Percentiles rank a stretch among this genome's conserved stretches.
phyloP scores from a whole-genome alignment of 306 rosid species.

The Glycine latifolia region DNA sequence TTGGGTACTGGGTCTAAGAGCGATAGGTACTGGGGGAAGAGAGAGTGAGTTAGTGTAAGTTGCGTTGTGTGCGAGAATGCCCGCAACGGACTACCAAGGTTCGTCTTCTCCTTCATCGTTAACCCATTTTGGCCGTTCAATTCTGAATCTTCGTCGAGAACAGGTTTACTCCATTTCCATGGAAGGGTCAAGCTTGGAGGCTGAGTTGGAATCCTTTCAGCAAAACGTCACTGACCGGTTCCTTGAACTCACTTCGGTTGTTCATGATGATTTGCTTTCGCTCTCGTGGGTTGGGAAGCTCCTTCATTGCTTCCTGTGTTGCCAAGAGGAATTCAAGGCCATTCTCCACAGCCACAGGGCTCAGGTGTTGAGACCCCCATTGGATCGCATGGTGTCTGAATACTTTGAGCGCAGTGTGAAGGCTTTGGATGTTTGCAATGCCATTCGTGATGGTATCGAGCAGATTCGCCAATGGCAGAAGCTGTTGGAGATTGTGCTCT shows the following conservation, averaged over 20 bases:
- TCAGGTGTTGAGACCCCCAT: slow-evolving; percentile 51
- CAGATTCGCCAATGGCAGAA: slow-evolving; percentile 88
- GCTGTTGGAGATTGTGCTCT: slow-evolving; percentile 76
- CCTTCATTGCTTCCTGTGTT: slow-evolving; percentile 64
- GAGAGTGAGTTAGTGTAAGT: neutral
- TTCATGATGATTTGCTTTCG: slow-evolving; percentile 62
- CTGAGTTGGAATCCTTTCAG: slow-evolving; percentile 75
- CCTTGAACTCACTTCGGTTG: slow-evolving; percentile 51
- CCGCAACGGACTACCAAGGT: slow-evolving; percentile 77
- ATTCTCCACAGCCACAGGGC: slow-evolving; percentile 53
- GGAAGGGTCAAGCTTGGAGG: slow-evolving; percentile 57
- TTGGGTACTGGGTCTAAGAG: slow-evolving; percentile 1
- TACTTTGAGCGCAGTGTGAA: slow-evolving; percentile 84
- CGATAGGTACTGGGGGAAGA: neutral
- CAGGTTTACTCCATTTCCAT: slow-evolving; percentile 61
- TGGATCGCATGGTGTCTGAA: slow-evolving; percentile 75
- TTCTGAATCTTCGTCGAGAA: slow-evolving; percentile 60
- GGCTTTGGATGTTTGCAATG: slow-evolving; percentile 91
- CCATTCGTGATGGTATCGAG: slow-evolving; percentile 86
- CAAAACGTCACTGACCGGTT: slow-evolving; percentile 63
- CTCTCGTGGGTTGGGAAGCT: slow-evolving; percentile 74
- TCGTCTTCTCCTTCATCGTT: slow-evolving; percentile 67
- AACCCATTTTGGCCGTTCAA: slow-evolving; percentile 66
- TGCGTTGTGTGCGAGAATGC: slow-evolving; percentile 66
- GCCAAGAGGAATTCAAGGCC: slow-evolving; percentile 76